Percentiles rank a stretch among this genome's conserved stretches.
Evolutionary conservation across 768 basidiomycete species (phyloP).

Genomic region (Paxillus rubicundulus): DNA sequence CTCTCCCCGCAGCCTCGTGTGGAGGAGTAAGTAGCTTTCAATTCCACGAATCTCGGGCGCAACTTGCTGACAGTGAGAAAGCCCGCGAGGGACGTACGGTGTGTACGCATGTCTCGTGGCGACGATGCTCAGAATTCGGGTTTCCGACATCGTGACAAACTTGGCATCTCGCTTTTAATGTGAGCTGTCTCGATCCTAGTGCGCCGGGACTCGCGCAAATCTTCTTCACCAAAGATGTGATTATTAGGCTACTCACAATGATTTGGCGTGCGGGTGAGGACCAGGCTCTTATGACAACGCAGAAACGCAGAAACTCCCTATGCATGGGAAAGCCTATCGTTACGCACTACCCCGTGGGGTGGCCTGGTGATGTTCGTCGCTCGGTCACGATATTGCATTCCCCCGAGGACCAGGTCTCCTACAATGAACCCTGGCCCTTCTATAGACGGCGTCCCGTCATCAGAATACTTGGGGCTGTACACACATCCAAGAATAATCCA

Average conservation of each 20-base stretch:
- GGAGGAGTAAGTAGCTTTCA: background rate
- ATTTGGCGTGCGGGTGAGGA: background rate
- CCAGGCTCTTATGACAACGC: background rate
- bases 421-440: no score
- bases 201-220: no score
- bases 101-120: no score
- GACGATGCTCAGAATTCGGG: no score
- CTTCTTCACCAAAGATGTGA: no score
- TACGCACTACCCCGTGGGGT: background rate
- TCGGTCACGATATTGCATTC: conserved; percentile 1
- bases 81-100: no score
- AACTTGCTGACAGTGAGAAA: no score
- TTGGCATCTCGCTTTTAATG: no score
- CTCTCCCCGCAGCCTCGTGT: no score
- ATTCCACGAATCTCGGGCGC: background rate
- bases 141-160: no score
- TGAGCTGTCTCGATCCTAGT: no score
- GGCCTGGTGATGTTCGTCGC: background rate
- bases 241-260: no score
- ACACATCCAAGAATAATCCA: background rate
- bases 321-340: conserved; percentile 5
- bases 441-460: background rate
- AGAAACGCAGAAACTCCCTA: background rate
- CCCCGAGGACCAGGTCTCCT: background rate
- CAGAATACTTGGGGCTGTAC: background rate